Percentiles rank a stretch among this genome's conserved stretches.
Conservation (phyloP, 805 yeast species). For the Candida nitratophila region DNA sequence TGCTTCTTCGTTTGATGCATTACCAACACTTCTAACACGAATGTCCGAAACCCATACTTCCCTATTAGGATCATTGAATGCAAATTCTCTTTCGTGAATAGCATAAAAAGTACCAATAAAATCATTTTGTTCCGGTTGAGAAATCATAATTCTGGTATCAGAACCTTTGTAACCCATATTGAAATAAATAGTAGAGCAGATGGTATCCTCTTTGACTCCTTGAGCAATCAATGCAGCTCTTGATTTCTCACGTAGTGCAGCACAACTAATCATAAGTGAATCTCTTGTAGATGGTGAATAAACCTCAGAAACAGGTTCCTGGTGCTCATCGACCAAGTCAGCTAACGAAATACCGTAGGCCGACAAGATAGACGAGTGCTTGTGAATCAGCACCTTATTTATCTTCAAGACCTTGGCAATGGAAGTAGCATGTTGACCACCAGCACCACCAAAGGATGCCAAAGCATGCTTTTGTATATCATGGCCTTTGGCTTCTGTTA, state of each 20-base stretch:
- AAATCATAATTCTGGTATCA: constrained; percentile 74
- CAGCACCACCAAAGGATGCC: constrained; percentile 90
- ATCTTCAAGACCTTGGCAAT: constrained; percentile 71
- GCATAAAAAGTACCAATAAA: constrained; percentile 41
- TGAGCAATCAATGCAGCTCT: constrained; percentile 36
- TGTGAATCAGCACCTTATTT: constrained; percentile 60
- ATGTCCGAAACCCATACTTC: constrained; percentile 65
- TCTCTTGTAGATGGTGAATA: constrained; percentile 26
- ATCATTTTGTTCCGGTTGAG: constrained; percentile 21
- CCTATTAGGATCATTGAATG: constrained; percentile 48
- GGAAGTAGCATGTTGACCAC: constrained; percentile 83
- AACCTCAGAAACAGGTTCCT: constrained; percentile 55
- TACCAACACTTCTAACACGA: constrained; percentile 69
- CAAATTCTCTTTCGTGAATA: constrained; percentile 64
- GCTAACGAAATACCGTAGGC: too few species aligned
- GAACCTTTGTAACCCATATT: constrained; percentile 83
- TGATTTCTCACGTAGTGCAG: constrained; percentile 36
- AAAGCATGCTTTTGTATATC: constrained; percentile 56
- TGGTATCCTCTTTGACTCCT: constrained; percentile 39
- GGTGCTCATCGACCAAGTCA: constrained; percentile 71
- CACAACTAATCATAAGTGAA: constrained; percentile 38
- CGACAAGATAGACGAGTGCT: constrained; percentile 74
- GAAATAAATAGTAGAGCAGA: constrained; percentile 54
- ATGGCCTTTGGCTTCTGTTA: constrained; percentile 82
- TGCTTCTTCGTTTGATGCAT: constrained; percentile 9